phyloP scores from a whole-genome alignment of 495 filamentous ascomycete species.

The Aspergillus incahuasiensis region DNA sequence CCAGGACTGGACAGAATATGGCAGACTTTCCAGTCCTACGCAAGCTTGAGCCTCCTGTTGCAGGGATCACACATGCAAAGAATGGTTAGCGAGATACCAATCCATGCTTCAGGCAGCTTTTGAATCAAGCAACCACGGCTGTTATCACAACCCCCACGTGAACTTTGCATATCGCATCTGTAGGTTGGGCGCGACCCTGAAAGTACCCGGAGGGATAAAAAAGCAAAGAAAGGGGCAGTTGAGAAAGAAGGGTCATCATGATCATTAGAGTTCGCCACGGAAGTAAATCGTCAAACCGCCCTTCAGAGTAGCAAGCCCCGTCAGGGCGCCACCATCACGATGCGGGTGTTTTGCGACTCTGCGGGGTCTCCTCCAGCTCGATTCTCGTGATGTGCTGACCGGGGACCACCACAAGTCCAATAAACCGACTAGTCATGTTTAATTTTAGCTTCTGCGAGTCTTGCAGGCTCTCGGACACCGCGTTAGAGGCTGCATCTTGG shows the following conservation, averaged over 20 bases:
- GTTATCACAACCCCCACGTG: conserved; percentile 8
- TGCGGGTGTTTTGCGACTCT: conserved; percentile 17
- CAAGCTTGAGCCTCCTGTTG: conserved; percentile 12
- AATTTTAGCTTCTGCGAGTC: conserved; percentile 43
- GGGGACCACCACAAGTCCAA: conserved; percentile 88
- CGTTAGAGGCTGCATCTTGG: conserved; percentile 38
- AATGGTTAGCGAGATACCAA: background rate
- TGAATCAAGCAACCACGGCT: background rate
- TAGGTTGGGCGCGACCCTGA: background rate
- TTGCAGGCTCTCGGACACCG: conserved; percentile 25
- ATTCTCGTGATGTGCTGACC: conserved; percentile 82
- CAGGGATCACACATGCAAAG: conserved; percentile 1
- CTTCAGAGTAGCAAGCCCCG: background rate
- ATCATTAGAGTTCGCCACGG: conserved; percentile 7
- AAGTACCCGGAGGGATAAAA: background rate
- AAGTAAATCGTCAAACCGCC: conserved; percentile 3
- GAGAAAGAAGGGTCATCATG: background rate
- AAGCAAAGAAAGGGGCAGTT: conserved; percentile 3
- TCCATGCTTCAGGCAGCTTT: background rate
- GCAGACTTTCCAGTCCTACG: background rate
- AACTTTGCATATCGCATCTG: conserved; percentile 13
- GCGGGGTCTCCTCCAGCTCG: conserved; percentile 67
- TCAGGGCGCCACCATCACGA: conserved; percentile 7
- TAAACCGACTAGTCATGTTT: conserved; percentile 76
- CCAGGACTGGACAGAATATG: background rate